Evolutionary conservation across 1,139 yeast species (phyloP), one percentile per base, ranked within the genome.

Genomic region (Debaryomyces singareniensis): DNA sequence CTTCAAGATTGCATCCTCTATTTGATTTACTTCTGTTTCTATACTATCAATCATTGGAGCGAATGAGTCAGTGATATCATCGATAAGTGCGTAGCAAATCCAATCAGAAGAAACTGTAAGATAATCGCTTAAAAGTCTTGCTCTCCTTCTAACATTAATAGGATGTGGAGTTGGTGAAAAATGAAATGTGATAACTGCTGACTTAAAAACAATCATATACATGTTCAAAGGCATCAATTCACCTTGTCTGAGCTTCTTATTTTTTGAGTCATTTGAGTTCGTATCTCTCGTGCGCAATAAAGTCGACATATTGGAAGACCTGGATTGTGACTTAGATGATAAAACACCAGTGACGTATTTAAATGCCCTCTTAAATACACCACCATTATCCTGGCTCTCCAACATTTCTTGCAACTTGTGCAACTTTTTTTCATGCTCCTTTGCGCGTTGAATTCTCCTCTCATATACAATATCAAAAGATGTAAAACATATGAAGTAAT

Each of bases 101-200:
- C 98, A 91, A 55, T 91, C 98, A 0, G 96, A 78, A 2, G 93
- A 76, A 4, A 91, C 95, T 2, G 85, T 84, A 38, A 91, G 66
- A 48, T 89, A 91, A 51, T 91, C 98, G 39, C 82, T 72, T 39
- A 91, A 68, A 39, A 91, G 63, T 34, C 98, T 68, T 0, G 95
- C 95, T 48, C 98, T 75, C 51, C 97, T 73, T 45, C 98, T 73
- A 24, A 91, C 98, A 51, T 91, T 91, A 33, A 87, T 84, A 0
- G 97, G 95, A 53, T 91, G 98, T 2, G 96, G 96, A 0, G 97
- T 86, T 5, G 96, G 87, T 9, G 89, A 79, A 56, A 86, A 87
- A 58, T 91, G 98, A 60, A 91, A 89, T 0, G 97, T 87, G 24
- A 91, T 62, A 7, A 91, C 95, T 13, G 95, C 97, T 36, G 87